A percentile compares a stretch with the other conserved stretches of the same genome.
Evolutionary conservation across 495 filamentous ascomycete species (phyloP).

Genomic region (Penicillium canariense): DNA sequence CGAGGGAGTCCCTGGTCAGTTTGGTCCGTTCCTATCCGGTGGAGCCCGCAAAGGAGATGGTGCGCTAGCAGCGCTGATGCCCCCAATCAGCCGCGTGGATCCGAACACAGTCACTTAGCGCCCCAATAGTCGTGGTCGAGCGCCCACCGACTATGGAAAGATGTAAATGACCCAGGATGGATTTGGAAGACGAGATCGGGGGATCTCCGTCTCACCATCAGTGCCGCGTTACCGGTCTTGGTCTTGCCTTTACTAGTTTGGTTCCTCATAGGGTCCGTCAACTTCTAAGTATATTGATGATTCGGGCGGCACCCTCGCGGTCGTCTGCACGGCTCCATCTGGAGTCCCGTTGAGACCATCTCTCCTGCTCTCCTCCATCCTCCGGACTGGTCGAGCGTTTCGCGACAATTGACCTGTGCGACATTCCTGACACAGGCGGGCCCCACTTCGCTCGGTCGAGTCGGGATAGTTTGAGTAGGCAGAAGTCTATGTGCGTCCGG

Average conservation of each 20-base stretch:
- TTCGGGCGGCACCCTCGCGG: too few species aligned
- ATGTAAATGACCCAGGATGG: background rate
- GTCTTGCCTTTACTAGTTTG: too few species aligned
- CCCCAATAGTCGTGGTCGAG: slow-evolving; percentile 21
- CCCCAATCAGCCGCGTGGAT: slow-evolving; percentile 6
- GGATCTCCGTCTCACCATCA: background rate
- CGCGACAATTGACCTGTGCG: slow-evolving; percentile 15
- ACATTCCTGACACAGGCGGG: slow-evolving; percentile 6
- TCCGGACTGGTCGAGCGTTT: too few species aligned
- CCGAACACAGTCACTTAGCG: slow-evolving; percentile 15
- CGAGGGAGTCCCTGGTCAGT: background rate
- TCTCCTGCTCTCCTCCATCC: too few species aligned
- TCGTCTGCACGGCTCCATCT: too few species aligned
- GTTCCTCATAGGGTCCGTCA: too few species aligned
- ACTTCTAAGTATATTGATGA: too few species aligned
- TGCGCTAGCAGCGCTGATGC: background rate
- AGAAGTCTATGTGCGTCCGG: background rate
- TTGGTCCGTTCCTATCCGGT: background rate
- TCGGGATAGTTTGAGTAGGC: background rate
- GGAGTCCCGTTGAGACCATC: too few species aligned
- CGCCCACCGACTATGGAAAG: slow-evolving; percentile 12
- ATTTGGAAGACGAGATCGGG: slow-evolving; percentile 20
- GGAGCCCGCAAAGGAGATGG: slow-evolving; percentile 6
- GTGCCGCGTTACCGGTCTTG: too few species aligned
- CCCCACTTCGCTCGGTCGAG: slow-evolving; percentile 1